These are phyloP conservation scores for Cladosporium oxysporum DNA, from an alignment of 2,329 filamentous ascomycete genomes.

Conservation along the genomic window DNA sequence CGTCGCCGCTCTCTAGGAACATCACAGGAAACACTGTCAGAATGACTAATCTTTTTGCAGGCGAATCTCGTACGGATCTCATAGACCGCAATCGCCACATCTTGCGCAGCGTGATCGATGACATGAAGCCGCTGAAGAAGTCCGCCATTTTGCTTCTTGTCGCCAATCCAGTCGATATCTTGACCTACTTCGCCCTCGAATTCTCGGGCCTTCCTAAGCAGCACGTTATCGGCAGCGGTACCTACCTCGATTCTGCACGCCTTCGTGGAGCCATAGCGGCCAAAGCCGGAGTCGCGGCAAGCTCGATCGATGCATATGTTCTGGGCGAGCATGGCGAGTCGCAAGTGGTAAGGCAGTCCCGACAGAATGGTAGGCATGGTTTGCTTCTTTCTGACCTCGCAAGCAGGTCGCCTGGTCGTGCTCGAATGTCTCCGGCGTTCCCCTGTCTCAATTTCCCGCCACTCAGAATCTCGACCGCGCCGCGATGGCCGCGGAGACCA, in stretches of 20 bases:
- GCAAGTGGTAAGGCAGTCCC: conserved; percentile 41
- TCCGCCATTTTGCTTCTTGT: conserved; percentile 55
- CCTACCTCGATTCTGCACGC: conserved; percentile 55
- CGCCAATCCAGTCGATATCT: conserved; percentile 57
- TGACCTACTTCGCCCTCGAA: conserved; percentile 53
- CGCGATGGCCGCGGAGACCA: conserved; percentile 48
- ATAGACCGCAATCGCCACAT: conserved; percentile 53
- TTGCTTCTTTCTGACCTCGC: background rate
- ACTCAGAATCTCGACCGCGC: conserved; percentile 35
- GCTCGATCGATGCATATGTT: conserved; percentile 47
- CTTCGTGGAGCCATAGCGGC: conserved; percentile 49
- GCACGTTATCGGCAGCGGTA: conserved; percentile 57
- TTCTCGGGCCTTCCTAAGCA: conserved; percentile 50
- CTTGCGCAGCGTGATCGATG: conserved; percentile 48
- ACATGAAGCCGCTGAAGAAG: conserved; percentile 52
- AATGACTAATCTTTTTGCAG: background rate
- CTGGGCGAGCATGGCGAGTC: conserved; percentile 53
- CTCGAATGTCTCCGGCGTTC: conserved; percentile 47
- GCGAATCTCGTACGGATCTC: conserved; percentile 50
- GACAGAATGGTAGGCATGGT: background rate
- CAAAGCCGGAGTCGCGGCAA: conserved; percentile 42
- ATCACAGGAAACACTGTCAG: background rate
- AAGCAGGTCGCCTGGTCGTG: conserved; percentile 46
- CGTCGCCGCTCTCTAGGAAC: background rate
- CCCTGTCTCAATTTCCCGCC: conserved; percentile 38